Conservation (phyloP, 495 filamentous ascomycete species). For the Chaetomium cochliodes region DNA sequence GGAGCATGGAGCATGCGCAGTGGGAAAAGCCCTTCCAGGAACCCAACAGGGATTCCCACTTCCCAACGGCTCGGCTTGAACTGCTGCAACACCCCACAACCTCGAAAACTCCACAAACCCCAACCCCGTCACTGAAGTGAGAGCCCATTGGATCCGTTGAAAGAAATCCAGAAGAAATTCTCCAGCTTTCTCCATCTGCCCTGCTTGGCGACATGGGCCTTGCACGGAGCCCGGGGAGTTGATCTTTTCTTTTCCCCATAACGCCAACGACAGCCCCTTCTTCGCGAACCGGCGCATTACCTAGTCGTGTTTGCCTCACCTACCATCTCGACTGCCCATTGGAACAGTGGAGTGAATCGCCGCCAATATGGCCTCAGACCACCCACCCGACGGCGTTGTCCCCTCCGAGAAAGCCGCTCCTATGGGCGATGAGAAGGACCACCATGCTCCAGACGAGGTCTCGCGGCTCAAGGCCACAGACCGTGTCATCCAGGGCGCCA, state of each 20-base stretch:
- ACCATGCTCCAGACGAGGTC: constrained; percentile 18
- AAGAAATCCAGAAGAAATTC: background rate
- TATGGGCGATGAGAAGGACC: constrained; percentile 17
- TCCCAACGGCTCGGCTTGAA: background rate
- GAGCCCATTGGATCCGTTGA: constrained; percentile 6
- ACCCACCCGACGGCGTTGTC: constrained; percentile 9
- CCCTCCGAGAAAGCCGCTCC: background rate
- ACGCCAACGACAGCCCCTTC: background rate
- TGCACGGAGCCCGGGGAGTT: background rate
- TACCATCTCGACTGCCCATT: background rate
- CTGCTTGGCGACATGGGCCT: background rate
- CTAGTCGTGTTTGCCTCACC: background rate
- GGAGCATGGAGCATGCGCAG: no score
- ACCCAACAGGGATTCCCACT: constrained; percentile 11
- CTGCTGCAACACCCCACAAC: constrained; percentile 12
- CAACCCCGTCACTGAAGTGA: background rate
- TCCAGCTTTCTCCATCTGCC: background rate
- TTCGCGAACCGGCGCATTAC: background rate
- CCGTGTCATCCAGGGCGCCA: constrained; percentile 47
- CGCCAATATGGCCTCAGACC: constrained; percentile 24
- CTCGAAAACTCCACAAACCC: background rate
- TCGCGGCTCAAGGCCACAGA: constrained; percentile 32
- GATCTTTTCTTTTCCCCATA: constrained; percentile 11
- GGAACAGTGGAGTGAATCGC: background rate
- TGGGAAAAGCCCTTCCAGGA: background rate